Percentiles rank a stretch among this genome's conserved stretches.
Conservation (phyloP, 2,329 filamentous ascomycete species). For the Ascochyta viciae-villosae region DNA sequence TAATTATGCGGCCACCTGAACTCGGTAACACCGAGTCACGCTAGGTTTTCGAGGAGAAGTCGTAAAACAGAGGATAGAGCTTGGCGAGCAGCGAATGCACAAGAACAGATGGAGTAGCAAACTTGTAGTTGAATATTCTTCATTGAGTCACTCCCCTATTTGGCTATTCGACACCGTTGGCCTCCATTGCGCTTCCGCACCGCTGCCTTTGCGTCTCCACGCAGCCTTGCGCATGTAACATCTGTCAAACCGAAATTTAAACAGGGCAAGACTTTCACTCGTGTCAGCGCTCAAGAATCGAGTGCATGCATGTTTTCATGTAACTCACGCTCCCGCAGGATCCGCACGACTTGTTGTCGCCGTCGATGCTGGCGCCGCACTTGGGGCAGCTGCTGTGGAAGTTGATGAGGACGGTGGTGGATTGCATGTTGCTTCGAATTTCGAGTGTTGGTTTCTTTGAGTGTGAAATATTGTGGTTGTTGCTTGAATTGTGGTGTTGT, state of each 20-base stretch:
- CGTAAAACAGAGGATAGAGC: too few relatives aligned
- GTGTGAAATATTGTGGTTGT: neutral
- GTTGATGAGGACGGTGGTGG: slow-evolving; percentile 38
- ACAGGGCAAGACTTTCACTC: slow-evolving; percentile 11
- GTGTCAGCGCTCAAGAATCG: neutral
- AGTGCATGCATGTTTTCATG: too few relatives aligned
- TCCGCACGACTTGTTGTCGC: slow-evolving; percentile 45
- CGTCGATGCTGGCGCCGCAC: slow-evolving; percentile 44
- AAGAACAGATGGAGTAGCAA: too few relatives aligned
- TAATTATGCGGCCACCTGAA: too few relatives aligned
- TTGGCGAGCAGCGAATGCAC: too few relatives aligned
- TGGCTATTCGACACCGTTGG: neutral
- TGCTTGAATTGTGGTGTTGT: slow-evolving; percentile 2
- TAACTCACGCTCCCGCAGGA: slow-evolving; percentile 49
- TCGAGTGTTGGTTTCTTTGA: neutral
- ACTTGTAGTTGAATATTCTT: too few relatives aligned
- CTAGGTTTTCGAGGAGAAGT: too few relatives aligned
- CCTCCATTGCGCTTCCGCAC: neutral
- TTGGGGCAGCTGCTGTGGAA: slow-evolving; percentile 48
- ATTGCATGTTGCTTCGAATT: slow-evolving; percentile 34
- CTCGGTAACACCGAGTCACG: too few relatives aligned
- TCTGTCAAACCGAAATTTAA: neutral
- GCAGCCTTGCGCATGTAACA: neutral
- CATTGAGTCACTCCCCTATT: too few relatives aligned
- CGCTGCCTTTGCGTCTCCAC: too few relatives aligned